Base-by-base conservation (phyloP, 805 yeast species). In the Yamadazyma insecticola region DNA sequence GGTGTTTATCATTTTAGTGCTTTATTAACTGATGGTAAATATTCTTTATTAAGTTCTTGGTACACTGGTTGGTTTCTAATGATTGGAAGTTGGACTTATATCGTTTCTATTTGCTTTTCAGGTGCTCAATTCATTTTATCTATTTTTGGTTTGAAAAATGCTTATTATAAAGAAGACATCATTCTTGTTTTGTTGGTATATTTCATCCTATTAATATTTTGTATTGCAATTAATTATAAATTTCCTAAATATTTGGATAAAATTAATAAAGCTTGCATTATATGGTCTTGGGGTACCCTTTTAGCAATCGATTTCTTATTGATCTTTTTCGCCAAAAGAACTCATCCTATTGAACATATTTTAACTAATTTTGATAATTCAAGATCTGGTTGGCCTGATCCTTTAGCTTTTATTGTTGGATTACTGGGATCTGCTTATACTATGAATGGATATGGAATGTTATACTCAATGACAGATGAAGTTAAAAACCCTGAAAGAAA, bases 381-480 rank as follows among this genome's bases (percentile, higher is more conserved):
- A 6, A 54, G 86, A 30, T 78, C 88, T 4, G 94, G 92, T 3
- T 83, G 88, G 81, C 81, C 85, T 12, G 71, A 66, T 29, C 69
- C 75, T 2, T 45, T 84, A 38, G 86, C 92, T 2, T 84, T 84
- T 40, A 57, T 85, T 30, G 75, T 85, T 26, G 92, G 92, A 0
- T 71, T 85, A 36, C 88, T 81, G 54, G 81, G 84, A 40, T 78
- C 88, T 1, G 77, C 83, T 19, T 81, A 82, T 55, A 83, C 90
- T 14, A 64, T 84, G 48, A 85, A 84, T 37, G 95, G 92, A 1
- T 85, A 81, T 53, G 90, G 90, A 16, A 77, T 84, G 74, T 63
- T 85, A 16, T 83, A 86, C 13, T 78, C 90, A 5, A 73, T 85
- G 65, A 77, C 88, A 28, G 95, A 85, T 47, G 95, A 85, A 55